Evolutionary conservation across 169 alveolate species (phyloP).

Genomic region (Besnoitia besnoiti): DNA sequence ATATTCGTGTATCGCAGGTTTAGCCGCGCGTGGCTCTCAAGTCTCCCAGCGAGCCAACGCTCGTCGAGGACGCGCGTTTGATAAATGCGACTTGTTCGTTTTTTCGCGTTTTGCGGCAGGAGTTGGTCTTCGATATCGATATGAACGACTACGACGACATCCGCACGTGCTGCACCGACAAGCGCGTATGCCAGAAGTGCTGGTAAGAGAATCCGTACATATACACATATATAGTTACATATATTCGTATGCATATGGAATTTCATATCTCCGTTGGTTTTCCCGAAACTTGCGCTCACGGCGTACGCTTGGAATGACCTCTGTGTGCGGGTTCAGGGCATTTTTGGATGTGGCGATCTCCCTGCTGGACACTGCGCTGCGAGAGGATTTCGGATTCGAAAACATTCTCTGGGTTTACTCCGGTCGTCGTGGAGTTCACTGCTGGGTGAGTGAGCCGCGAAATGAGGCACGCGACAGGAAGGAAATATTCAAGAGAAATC

Average conservation of each 20-base stretch:
- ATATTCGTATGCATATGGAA: not conserved
- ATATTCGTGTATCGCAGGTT: no score
- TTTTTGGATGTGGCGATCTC: constrained; percentile 41
- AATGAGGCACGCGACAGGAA: no score
- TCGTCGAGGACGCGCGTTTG: not conserved
- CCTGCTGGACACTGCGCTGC: constrained; percentile 83
- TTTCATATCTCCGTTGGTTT: not conserved
- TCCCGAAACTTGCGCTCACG: not conserved
- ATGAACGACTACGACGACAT: constrained; percentile 98
- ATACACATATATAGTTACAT: not conserved
- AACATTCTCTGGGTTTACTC: constrained; percentile 95
- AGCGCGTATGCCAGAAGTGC: constrained; percentile 94
- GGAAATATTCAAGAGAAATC: no score
- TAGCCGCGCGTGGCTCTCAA: no score
- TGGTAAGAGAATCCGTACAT: constrained; percentile 78
- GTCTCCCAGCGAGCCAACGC: no score
- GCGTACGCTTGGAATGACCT: not conserved
- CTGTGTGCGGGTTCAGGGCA: not conserved
- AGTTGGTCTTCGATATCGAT: constrained; percentile 97
- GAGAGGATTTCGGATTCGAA: constrained; percentile 95
- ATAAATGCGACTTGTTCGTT: not conserved
- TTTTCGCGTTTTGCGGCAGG: not conserved
- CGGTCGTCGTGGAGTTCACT: constrained; percentile 99
- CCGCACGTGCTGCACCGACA: constrained; percentile 97
- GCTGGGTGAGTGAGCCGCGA: constrained; percentile 95